Evolutionary conservation across 805 yeast species (phyloP), one percentile per base, ranked within the genome.

Genomic region (Candida morakotiae): DNA sequence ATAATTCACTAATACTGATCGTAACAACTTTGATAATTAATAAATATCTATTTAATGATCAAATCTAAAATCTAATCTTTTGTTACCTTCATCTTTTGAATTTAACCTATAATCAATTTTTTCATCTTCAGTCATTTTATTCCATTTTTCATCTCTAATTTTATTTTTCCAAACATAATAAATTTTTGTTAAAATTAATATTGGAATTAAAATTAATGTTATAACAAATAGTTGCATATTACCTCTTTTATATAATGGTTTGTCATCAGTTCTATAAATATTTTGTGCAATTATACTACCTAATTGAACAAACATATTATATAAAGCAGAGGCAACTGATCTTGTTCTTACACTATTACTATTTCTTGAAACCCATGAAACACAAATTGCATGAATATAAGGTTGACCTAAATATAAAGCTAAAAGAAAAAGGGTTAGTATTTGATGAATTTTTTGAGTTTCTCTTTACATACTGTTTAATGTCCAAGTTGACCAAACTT

Each of bases 321-420:
- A 80, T 32, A 82, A 40, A 0, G 87, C 79, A 0, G 86, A 76
- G 10, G 82, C 70, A 4, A 82, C 78, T 0, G 87, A 75, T 46
- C 89, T 63, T 2, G 77, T 62, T n/a, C 81, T 58, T 19, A 82
- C 83, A 1, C 81, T 67, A 52, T 77, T 74, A 8, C 86, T 70
- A 47, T 81, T 81, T 20, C 74, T 55, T 0, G 87, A 79, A 39
- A 77, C 71, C 79, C 85, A 77, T 19, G 75, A 31, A 10, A 41
- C 44, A 32, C 32, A 32, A 32, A 41, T 41, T 2, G 44, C 44
- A 27, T 41, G 44, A 49, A 60, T 52, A 52, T 59, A 48, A 45
- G 66, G 66, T 48, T 59, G 52, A 42, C 54, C 60, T 19, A 53
- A 9, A n/a, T 52, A 28, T 14, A 56, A 32, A 5, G 58, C n/a